Base-by-base conservation (phyloP, 371 early-diverging fungal genomes). In the Actinomortierella ambigua region DNA sequence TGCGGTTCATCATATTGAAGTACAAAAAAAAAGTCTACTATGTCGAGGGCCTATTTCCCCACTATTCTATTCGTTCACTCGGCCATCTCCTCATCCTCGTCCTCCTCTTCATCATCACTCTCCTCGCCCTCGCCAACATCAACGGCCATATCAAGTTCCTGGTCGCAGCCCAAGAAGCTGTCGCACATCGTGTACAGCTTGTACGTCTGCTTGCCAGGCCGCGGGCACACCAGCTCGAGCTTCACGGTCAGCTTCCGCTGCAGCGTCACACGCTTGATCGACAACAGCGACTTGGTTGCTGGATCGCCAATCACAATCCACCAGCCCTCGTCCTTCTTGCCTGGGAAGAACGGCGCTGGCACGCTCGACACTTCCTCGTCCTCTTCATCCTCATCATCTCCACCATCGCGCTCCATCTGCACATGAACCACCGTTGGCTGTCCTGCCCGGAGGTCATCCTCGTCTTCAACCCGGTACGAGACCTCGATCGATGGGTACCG, bases 241-340 rank as follows among this genome's bases (percentile, higher is more conserved):
- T 88, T 85, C 20, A 93, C 81, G 5, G 70, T 73, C 27, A 91
- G 79, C 55, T 82, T 78, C 24, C 87, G 80, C 51, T 89, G 90
- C 18, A 98, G 69, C 8, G 89, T 89, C 24, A 94, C 83, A 18
- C 97, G 82, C 85, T 97, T 97, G 76, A 98, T 95, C 18, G 93
- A 92, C 55, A 95, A 68, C 52, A 98, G 77, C 0, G 90, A 77
- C 79, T 96, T 94, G 5, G 85, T 79, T 27, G 77, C 68, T 17
- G 89, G 83, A 50, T 96, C 93, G 24, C 94, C 97, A 49, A 98
- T 75, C 3, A 98, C 92, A 59, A 97, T 77, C 98, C 98, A 98
- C 98, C 98, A 98, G 26, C 91, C 91, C 78, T 98, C 99, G 43
- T 93, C 92, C 84, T 95, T 95, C 79, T 82, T 80, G 23, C 70